Evolutionary conservation across 2,329 filamentous ascomycete genomes (phyloP).

Genomic region (Calonectria hawksworthii): DNA sequence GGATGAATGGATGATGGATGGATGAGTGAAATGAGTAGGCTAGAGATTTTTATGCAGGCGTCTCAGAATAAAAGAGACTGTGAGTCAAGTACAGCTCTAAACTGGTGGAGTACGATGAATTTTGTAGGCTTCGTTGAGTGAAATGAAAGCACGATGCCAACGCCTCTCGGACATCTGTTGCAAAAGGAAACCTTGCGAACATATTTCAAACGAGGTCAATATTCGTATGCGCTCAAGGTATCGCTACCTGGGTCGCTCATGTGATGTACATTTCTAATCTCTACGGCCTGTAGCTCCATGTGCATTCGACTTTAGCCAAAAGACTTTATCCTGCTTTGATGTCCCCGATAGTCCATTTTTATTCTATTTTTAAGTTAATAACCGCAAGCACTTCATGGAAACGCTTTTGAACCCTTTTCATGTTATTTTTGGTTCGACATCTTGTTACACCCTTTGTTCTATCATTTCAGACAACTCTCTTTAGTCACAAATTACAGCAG

Average conservation of each 20-base stretch:
- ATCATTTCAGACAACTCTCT: background rate
- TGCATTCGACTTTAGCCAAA: background rate
- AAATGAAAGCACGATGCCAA: background rate
- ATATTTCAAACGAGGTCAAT: too few relatives aligned
- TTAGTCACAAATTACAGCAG: background rate
- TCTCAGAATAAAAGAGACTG: constrained; percentile 27
- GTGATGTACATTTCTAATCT: too few relatives aligned
- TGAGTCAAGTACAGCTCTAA: constrained; percentile 11
- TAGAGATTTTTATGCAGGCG: constrained; percentile 25
- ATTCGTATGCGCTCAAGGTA: too few relatives aligned
- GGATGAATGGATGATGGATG: constrained; percentile 22
- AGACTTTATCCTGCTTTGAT: background rate
- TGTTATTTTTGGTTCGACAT: background rate
- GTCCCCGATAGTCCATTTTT: background rate
- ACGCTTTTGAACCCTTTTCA: background rate
- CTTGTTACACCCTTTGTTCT: background rate
- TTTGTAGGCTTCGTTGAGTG: background rate
- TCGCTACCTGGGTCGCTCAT: too few relatives aligned
- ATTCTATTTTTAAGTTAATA: background rate
- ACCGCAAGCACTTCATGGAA: background rate
- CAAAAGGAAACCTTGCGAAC: too few relatives aligned
- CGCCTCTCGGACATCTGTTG: too few relatives aligned
- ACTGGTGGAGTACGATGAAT: background rate
- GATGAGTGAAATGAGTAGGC: constrained; percentile 21
- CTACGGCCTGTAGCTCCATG: too few relatives aligned